Percentiles rank a stretch among this genome's conserved stretches.
phyloP scores from a whole-genome alignment of 805 yeast species.

The Metschnikowia anglica region DNA sequence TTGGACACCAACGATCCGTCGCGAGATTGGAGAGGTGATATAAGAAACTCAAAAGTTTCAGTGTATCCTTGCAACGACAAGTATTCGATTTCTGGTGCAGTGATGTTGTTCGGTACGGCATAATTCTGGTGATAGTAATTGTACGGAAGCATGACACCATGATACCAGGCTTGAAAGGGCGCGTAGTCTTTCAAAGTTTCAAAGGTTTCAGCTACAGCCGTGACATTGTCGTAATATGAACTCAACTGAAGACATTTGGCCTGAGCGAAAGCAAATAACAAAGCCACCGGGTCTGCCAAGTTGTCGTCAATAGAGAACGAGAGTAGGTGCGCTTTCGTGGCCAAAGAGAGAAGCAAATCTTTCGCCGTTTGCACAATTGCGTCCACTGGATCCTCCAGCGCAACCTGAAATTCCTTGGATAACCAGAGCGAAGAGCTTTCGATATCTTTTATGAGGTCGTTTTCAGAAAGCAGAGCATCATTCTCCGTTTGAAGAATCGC shows the following conservation, averaged over 20 bases:
- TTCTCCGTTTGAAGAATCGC: constrained; percentile 5
- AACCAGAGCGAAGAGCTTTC: constrained; percentile 13
- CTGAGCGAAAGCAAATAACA: constrained; percentile 13
- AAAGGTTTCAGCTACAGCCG: constrained; percentile 13
- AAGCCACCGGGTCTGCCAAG: not conserved
- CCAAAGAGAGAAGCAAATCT: constrained; percentile 7
- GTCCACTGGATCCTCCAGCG: not conserved
- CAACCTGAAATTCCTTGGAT: constrained; percentile 1
- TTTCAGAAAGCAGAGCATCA: not conserved
- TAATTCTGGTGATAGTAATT: constrained; percentile 30
- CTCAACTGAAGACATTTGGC: constrained; percentile 19
- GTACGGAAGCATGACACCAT: constrained; percentile 31
- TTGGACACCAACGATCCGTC: constrained; percentile 14
- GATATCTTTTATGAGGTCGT: constrained; percentile 13
- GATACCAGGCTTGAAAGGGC: constrained; percentile 28
- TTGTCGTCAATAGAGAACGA: not conserved
- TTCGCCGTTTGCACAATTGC: constrained; percentile 12
- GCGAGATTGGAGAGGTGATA: constrained; percentile 23
- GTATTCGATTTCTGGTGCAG: constrained; percentile 13
- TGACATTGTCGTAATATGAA: constrained; percentile 19
- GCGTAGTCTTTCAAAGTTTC: constrained; percentile 17
- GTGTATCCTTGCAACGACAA: constrained; percentile 13
- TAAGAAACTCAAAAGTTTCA: constrained; percentile 25
- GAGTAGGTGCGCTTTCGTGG: constrained; percentile 5
- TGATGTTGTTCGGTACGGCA: constrained; percentile 17